Evolutionary conservation across 129 eudicot genomes (phyloP).

Genomic region (Ambrosia artemisiifolia): DNA sequence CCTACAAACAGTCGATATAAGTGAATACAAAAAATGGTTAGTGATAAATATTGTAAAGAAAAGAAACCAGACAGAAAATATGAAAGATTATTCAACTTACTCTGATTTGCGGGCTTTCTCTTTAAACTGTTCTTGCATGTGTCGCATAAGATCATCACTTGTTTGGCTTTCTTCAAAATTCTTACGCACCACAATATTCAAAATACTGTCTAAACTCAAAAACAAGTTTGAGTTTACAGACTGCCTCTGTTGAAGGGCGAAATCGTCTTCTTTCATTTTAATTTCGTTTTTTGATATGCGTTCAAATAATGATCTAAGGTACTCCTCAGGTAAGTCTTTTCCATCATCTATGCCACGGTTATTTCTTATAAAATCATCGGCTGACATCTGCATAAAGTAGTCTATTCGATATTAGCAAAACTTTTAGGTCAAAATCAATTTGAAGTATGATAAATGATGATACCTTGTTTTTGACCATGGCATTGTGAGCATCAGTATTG

Average conservation of each 20-base stretch:
- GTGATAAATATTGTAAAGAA: neutral
- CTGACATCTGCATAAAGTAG: constrained; percentile 69
- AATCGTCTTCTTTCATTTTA: constrained; percentile 86
- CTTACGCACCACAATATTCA: constrained; percentile 86
- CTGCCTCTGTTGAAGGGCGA: constrained; percentile 75
- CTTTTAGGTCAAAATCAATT: neutral
- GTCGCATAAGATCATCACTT: constrained; percentile 80
- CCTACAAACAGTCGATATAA: constrained; percentile 57
- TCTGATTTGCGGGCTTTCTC: constrained; percentile 97
- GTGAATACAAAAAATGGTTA: constrained; percentile 2
- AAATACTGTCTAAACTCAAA: constrained; percentile 76
- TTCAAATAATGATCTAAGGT: constrained; percentile 78
- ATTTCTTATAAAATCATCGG: constrained; percentile 93
- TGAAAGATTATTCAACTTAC: constrained; percentile 46
- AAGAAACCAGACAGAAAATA: neutral
- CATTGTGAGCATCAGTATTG: constrained; percentile 96
- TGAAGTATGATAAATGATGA: constrained; percentile 7
- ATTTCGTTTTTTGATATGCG: constrained; percentile 83
- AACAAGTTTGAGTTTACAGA: constrained; percentile 67
- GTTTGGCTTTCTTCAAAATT: constrained; percentile 70
- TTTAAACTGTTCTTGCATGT: constrained; percentile 97
- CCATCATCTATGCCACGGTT: constrained; percentile 99
- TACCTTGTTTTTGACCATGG: constrained; percentile 96
- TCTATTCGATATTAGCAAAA: constrained; percentile 12
- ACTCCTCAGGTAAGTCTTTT: constrained; percentile 96